Evolutionary conservation across 176 grass and related monocot species (phyloP).

Genomic region (Areca catechu): DNA sequence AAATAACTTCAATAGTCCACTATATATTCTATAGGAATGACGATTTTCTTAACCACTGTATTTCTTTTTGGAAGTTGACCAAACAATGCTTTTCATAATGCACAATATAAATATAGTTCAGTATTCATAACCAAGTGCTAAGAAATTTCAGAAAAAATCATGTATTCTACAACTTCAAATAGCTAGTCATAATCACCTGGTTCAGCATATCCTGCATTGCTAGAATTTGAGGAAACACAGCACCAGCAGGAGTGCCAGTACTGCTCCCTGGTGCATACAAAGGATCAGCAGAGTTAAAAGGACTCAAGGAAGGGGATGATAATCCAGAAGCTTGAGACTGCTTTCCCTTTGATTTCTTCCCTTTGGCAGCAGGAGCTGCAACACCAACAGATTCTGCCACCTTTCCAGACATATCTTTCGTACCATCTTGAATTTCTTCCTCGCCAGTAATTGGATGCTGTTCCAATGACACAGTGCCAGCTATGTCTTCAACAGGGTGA

Average conservation of each 20-base stretch:
- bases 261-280: conserved; percentile 40
- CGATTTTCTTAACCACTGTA: too few species aligned
- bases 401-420: conserved; percentile 34
- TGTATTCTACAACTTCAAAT: too few species aligned
- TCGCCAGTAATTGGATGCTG: conserved; percentile 22
- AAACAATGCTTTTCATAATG: too few species aligned
- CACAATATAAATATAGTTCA: too few species aligned
- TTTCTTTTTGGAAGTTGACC: too few species aligned
- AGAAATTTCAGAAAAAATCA: too few species aligned
- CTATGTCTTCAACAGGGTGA: conserved; percentile 25
- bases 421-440: conserved; percentile 22
- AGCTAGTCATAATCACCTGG: conserved; percentile 30
- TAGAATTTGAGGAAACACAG: conserved; percentile 28
- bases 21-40: too few species aligned
- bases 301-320: conserved; percentile 32
- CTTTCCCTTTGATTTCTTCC: conserved; percentile 39
- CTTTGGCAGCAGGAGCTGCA: conserved; percentile 31
- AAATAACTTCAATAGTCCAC: too few species aligned
- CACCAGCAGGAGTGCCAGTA: conserved; percentile 23
- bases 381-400: conserved; percentile 19
- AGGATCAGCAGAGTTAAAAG: conserved; percentile 39
- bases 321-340: conserved; percentile 33
- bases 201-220: conserved; percentile 60
- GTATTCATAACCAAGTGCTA: too few species aligned
- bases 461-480: conserved; percentile 6